phyloP scores from a whole-genome alignment of 257 asterid species.

The Cinchona pubescens region DNA sequence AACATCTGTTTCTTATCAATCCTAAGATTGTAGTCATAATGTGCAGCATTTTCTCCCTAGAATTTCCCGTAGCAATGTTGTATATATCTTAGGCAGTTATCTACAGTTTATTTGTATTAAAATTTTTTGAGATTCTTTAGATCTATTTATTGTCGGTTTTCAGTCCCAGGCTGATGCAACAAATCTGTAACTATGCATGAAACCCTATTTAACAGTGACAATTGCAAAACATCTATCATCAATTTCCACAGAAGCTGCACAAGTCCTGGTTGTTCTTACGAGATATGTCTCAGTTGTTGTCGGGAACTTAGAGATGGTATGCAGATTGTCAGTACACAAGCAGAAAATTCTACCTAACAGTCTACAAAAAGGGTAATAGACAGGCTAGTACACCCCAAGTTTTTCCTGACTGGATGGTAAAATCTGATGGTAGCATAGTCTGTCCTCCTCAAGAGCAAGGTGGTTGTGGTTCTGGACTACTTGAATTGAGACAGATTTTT shows the following conservation, averaged over 20 bases:
- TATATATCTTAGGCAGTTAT: background rate
- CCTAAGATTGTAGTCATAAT: background rate
- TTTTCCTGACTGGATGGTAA: conserved; percentile 47
- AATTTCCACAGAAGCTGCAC: conserved; percentile 77
- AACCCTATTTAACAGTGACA: conserved; percentile 54
- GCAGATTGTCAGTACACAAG: conserved; percentile 41
- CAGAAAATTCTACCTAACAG: conserved; percentile 17
- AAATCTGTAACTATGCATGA: conserved; percentile 19
- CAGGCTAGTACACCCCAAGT: conserved; percentile 15
- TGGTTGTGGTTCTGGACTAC: conserved; percentile 63
- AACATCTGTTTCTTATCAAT: background rate
- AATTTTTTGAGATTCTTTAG: background rate
- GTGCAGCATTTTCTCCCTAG: background rate
- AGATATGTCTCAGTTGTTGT: conserved; percentile 73
- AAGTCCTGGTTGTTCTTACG: conserved; percentile 56
- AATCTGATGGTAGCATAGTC: conserved; percentile 47
- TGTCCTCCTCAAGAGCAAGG: conserved; percentile 72
- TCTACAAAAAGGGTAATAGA: conserved; percentile 1
- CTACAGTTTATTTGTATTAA: background rate
- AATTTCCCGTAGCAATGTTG: background rate
- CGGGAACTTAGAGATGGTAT: conserved; percentile 59
- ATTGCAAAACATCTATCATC: conserved; percentile 73
- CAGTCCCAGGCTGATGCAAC: conserved; percentile 3
- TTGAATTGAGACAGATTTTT: conserved; percentile 52
- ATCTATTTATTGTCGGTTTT: conserved; percentile 12